Evolutionary conservation across 148 eudicot genomes (phyloP), one percentile per base, ranked within the genome.

Genomic region (Fagopyrum tataricum): DNA sequence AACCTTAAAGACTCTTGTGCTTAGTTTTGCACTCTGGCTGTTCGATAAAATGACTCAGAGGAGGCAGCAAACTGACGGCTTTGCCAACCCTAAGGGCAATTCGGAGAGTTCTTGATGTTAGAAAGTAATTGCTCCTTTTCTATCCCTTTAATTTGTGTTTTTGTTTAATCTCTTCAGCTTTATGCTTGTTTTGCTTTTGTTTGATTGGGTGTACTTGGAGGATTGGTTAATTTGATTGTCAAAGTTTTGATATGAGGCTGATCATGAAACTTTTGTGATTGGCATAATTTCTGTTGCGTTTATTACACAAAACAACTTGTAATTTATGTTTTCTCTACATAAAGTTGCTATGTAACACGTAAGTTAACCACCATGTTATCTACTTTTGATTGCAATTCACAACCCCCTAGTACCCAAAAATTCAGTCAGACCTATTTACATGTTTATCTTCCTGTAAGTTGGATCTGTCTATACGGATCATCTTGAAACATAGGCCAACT

Each of bases 31-130:
- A 6, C 23, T 61, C 69, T 44, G 52, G 26, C 51, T 43, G 72
- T 70, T 70, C 52, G 72, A 70, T 14, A 59, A 77, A 76, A 88
- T 88, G 92, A 81, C 87, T 76, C 87, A 83, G 79, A 89, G 83
- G 79, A 84, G 84, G 71, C 82, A 74, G 70, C 84, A 80, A 20
- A 88, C 83, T 71, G 88, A 84, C 78, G 82, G 71, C 55, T 62
- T 71, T 67, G 47, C 80, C 72, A 74, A 55, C 53, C 43, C 74
- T 53, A 70, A 67, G 77, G 61, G 52, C 75, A 72, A 74, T 53
- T 21, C 39, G 49, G 72, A 70, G 51, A 43, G 18, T 73, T 46
- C 82, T 81, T 75, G 81, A 82, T 69, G 79, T 86, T 48, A 78
- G 76, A 73, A 84, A 79, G 91, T 88, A 46, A 43, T 49, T 4